Evolutionary conservation across 139 green algal genomes (phyloP), one percentile per base, ranked within the genome.

Genomic region (Chlamydomonas applanata): DNA sequence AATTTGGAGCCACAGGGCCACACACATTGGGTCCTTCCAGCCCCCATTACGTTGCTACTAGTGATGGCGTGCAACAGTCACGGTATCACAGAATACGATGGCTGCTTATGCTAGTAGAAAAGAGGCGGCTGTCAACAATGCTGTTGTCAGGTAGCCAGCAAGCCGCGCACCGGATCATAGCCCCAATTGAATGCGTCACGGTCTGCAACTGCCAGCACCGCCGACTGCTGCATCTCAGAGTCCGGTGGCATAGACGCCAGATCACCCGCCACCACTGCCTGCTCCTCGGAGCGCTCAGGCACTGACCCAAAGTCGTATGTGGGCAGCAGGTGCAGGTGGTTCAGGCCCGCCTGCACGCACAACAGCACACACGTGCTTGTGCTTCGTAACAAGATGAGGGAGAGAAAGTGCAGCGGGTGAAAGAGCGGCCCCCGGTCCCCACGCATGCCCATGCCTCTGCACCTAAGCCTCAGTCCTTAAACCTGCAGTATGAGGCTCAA

Each of bases 161-260:
- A 29, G 32, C 33, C 72, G 34, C 75, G 44, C 67, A 88, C 87
- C 1, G 91, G 91, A 69, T 96, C 91, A 76, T 89, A 90, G 4
- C 91, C 92, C 93, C 93, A 98, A 77, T 98, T 97, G 86, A 92
- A 98, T 13, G 77, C 89, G 71, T 97, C 93, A 1, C 70, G 29
- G 77, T 92, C 84, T 2, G 89, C 85, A 19, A 96, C 74, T 11
- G 74, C 75, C 53, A 82, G 32, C 22, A 96, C 82, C 44, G 83
- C 77, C 16, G 73, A 73, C 80, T 97, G 93, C 82, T 95, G 93
- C 29, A 86, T 60, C 44, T 91, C 80, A 13, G 78, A 86, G 79
- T 94, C 89, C 19, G 84, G 70, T 2, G n/a, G 79, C 40, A 13
- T 85, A 74, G 11, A 73, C 25, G 1, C 73, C 74, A 91, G 72